Base-by-base conservation (phyloP, 352 stramenopile genomes). In the Phytophthora constricta region DNA sequence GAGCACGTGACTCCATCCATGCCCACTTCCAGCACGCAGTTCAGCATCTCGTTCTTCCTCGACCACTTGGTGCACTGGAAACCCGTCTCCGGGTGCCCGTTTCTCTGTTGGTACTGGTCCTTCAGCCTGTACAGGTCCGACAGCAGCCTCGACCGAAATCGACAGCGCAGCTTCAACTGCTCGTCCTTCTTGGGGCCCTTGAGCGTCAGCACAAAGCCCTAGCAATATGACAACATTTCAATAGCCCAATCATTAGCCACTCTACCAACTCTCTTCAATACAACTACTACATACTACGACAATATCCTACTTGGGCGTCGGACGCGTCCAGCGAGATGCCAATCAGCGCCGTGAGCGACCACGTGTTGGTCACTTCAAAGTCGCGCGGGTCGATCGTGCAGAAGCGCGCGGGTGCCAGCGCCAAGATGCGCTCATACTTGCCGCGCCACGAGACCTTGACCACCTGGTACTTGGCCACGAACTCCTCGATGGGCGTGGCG, bases 301-400 rank as follows among this genome's bases (percentile, higher is more conserved):
- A n/a, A n/a, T n/a, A n/a, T n/a, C n/a, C n/a, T 27, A 76, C 72
- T 48, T 91, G 70, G 5, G 48, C 27, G 56, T 96, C 87, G 28
- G 58, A 66, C 3, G 76, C 46, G 19, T 96, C 86, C n/a, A 96
- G 70, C 17, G 65, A 74, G 50, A 95, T 73, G 58, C 63, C 72
- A 1, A 83, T 49, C 5, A 96, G 65, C 25, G 82, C 70, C 26
- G 74, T 79, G 17, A 93, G 72, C 4, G 85, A 84, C 88, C 88
- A 96, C 41, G 87, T 93, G 61, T 96, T 96, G 43, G 88, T 96
- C 11, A 96, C 81, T 60, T 95, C 88, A 64, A 95, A 95, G 68
- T 95, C 84, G 33, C 89, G 83, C 22, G 86, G 88, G 65, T 96
- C 87, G 54, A 96, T 90, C 54, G 88, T 96, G 62, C 80, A 93